A percentile compares a stretch with the other conserved stretches of the same genome.
phyloP scores from a whole-genome alignment of 164 flowering plant genomes.

The Magnolia officinalis region DNA sequence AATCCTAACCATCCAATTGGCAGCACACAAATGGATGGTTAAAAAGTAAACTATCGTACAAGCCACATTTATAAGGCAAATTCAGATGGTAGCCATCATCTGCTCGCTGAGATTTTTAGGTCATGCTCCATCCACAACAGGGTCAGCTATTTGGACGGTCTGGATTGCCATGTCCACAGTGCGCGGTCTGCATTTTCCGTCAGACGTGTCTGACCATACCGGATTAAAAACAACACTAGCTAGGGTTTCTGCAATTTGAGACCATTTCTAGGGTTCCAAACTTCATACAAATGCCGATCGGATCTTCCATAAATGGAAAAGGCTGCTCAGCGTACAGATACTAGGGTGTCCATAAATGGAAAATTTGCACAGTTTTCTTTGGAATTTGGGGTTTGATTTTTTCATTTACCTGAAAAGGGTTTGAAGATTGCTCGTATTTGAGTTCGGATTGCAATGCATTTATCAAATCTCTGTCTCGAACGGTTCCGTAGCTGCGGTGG shows the following conservation, averaged over 20 bases:
- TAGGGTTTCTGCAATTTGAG: background rate
- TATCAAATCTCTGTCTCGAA: conserved; percentile 40
- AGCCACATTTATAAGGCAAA: too few species aligned
- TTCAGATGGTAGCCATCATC: too few species aligned
- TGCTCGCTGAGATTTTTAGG: too few species aligned
- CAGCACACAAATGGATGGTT: too few species aligned
- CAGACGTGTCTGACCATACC: too few species aligned
- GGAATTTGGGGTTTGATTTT: background rate
- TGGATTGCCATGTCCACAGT: too few species aligned
- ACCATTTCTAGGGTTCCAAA: background rate
- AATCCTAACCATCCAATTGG: too few species aligned
- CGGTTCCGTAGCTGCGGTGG: conserved; percentile 21
- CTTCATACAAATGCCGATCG: too few species aligned
- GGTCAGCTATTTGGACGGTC: too few species aligned
- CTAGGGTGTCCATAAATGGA: background rate
- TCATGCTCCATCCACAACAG: too few species aligned
- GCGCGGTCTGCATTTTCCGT: too few species aligned
- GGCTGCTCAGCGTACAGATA: background rate
- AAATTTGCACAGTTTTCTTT: background rate
- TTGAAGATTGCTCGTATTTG: conserved; percentile 44
- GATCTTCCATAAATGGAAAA: background rate
- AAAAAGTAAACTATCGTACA: too few species aligned
- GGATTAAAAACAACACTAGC: background rate
- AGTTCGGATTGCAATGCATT: conserved; percentile 57
- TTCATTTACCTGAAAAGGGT: conserved; percentile 39